phyloP scores from a whole-genome alignment of 1,139 yeast genomes.

The Spathaspora sp. region DNA sequence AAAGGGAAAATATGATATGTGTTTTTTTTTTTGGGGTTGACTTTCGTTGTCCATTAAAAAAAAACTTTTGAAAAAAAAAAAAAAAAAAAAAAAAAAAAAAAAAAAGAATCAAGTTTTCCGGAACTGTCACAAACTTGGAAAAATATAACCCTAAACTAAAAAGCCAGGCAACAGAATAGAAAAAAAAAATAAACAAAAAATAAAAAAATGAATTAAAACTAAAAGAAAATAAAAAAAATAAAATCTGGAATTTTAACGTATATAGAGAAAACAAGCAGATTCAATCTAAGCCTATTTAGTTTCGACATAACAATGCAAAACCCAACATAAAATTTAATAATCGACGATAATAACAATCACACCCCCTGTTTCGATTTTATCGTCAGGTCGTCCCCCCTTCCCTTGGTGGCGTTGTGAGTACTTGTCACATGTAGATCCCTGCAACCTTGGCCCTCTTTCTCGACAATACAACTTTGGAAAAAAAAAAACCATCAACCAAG shows the following conservation, averaged over 20 bases:
- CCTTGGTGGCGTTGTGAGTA: too few relatives aligned
- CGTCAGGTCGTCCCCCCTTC: too few relatives aligned
- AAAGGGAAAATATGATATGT: not conserved
- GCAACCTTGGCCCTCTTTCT: too few relatives aligned
- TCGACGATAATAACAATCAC: too few relatives aligned
- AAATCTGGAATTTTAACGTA: too few relatives aligned
- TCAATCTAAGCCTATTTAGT: too few relatives aligned
- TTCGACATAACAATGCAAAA: too few relatives aligned
- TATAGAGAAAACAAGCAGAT: too few relatives aligned
- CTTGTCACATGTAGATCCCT: too few relatives aligned
- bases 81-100: not conserved
- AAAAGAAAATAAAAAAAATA: too few relatives aligned
- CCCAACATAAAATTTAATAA: too few relatives aligned
- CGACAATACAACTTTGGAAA: not conserved
- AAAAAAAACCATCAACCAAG: not conserved
- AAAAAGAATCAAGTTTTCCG: not conserved
- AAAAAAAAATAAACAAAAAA: not conserved
- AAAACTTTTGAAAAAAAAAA: not conserved
- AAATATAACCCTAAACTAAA: not conserved
- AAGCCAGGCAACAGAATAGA: not conserved
- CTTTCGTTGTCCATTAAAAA: not conserved
- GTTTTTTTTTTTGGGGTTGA: constrained; percentile 1
- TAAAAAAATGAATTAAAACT: not conserved
- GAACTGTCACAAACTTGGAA: not conserved
- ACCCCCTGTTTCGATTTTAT: too few relatives aligned